phyloP scores from a whole-genome alignment of 208 protist species.

The Naegleria gruberi region DNA sequence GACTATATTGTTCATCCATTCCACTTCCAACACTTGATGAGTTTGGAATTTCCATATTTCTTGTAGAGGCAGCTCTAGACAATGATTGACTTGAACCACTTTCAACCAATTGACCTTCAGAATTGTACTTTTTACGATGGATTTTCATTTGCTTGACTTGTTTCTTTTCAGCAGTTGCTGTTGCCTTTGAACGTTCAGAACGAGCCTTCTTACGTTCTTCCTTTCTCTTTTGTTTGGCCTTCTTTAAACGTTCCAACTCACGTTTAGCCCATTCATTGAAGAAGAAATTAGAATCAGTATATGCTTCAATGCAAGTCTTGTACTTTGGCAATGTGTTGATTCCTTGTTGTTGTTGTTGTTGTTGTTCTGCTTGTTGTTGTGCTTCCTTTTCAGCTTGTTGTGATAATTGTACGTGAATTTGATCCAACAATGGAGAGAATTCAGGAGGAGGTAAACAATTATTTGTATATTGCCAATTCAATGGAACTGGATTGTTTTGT shows the following conservation, averaged over 20 bases:
- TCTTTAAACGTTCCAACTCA: neutral
- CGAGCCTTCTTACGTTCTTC: neutral
- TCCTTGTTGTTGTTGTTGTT: neutral
- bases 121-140: constrained; percentile 2
- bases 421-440: neutral
- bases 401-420: neutral
- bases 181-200: neutral
- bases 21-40: neutral
- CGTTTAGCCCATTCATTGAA: neutral
- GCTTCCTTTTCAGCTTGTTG: neutral
- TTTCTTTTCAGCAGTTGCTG: neutral
- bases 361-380: no score
- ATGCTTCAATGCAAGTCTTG: neutral
- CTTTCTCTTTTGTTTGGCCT: constrained; percentile 4
- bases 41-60: neutral
- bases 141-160: constrained; percentile 3
- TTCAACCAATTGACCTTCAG: neutral
- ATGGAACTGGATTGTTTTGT: neutral
- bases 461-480: neutral
- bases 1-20: neutral
- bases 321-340: neutral
- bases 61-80: neutral
- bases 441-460: neutral
- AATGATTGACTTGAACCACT: neutral
- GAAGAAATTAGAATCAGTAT: constrained; percentile 4